These are phyloP conservation scores for Teunomyces stri DNA, from an alignment of 805 yeast genomes.

Conservation along the genomic window DNA sequence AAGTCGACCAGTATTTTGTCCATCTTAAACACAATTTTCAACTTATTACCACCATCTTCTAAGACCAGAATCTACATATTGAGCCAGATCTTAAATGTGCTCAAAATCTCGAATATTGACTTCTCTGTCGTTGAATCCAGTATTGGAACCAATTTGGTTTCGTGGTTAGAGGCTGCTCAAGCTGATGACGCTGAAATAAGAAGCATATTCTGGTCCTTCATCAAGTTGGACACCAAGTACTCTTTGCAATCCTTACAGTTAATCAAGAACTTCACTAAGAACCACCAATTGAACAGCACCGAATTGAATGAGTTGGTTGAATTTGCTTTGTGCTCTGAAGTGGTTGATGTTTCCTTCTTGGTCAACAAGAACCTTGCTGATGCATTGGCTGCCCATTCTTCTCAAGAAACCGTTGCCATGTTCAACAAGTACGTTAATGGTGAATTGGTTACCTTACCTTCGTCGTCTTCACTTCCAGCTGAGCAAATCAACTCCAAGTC, in stretches of 20 bases:
- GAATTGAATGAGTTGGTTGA: slow-evolving; percentile 32
- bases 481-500: slow-evolving; percentile 32
- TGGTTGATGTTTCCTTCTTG: slow-evolving; percentile 41
- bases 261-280: slow-evolving; percentile 34
- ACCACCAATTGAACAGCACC: slow-evolving; percentile 17
- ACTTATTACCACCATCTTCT: slow-evolving; percentile 36
- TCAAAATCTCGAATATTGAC: slow-evolving; percentile 27
- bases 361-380: slow-evolving; percentile 39
- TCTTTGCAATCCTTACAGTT: slow-evolving; percentile 30
- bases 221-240: slow-evolving; percentile 32
- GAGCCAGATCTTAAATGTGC: slow-evolving; percentile 30
- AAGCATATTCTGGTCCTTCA: slow-evolving; percentile 36
- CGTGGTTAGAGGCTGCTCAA: slow-evolving; percentile 34
- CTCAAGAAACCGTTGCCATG: slow-evolving; percentile 25
- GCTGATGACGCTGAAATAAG: slow-evolving; percentile 29
- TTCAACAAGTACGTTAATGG: slow-evolving; percentile 38
- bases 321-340: slow-evolving; percentile 36
- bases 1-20: slow-evolving; percentile 42
- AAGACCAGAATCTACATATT: slow-evolving; percentile 30
- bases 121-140: slow-evolving; percentile 33
- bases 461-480: slow-evolving; percentile 12
- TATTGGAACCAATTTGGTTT: slow-evolving; percentile 34
- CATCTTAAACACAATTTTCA: slow-evolving; percentile 39
- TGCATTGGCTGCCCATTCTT: slow-evolving; percentile 25
- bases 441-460: slow-evolving; percentile 24